A percentile compares a stretch with the other conserved stretches of the same genome.
phyloP scores from a whole-genome alignment of 1,284 basidiomycete species.

The Trichosporon ovoides region DNA sequence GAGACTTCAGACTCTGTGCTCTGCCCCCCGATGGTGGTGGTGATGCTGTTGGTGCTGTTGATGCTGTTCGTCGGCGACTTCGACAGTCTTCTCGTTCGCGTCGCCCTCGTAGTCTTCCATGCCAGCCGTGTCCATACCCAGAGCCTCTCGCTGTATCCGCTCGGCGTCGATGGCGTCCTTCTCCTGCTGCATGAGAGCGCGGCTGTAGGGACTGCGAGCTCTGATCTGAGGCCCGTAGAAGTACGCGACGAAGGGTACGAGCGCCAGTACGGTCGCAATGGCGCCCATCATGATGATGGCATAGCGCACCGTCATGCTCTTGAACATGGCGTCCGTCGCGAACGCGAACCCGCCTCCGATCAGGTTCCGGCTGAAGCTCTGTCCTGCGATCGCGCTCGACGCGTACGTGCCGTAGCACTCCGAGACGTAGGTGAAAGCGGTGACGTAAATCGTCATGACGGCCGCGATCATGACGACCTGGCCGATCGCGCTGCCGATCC shows the following conservation, averaged over 20 bases:
- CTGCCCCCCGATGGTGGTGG: too few relatives aligned
- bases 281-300: constrained; percentile 18
- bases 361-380: constrained; percentile 18
- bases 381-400: constrained; percentile 14
- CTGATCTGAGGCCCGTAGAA: constrained; percentile 40
- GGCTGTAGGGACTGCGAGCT: constrained; percentile 32
- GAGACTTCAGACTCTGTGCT: too few relatives aligned
- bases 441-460: constrained; percentile 21
- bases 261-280: constrained; percentile 22
- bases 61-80: background rate
- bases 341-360: constrained; percentile 16
- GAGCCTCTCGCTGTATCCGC: constrained; percentile 8
- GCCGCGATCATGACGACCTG: constrained; percentile 54
- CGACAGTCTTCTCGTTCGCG: constrained; percentile 6
- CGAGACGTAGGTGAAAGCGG: constrained; percentile 12
- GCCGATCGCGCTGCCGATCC: constrained; percentile 49
- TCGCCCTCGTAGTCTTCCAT: constrained; percentile 18
- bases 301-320: constrained; percentile 17
- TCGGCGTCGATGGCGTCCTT: constrained; percentile 32
- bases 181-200: constrained; percentile 40
- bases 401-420: constrained; percentile 23
- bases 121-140: constrained; percentile 14
- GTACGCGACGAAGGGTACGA: constrained; percentile 42
- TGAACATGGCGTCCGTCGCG: constrained; percentile 23
- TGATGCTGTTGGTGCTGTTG: too few relatives aligned